A percentile compares a stretch with the other conserved stretches of the same genome.
Evolutionary conservation across 371 early-diverging fungal species (phyloP).

Genomic region (Apophysomyces variabilis): DNA sequence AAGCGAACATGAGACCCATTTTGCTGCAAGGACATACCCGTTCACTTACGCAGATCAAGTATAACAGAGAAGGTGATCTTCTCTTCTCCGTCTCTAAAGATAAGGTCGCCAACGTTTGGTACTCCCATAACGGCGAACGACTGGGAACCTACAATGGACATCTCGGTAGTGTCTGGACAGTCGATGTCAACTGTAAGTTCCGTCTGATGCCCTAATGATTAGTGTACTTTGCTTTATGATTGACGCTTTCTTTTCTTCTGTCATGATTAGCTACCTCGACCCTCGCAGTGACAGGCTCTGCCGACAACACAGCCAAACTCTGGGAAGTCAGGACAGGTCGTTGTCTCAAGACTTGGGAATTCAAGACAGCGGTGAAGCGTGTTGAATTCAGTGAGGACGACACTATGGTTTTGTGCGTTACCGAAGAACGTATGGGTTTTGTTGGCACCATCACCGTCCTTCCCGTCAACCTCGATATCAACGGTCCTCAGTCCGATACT

Average conservation of each 20-base stretch:
- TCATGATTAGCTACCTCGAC: conserved; percentile 59
- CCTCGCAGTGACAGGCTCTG: conserved; percentile 90
- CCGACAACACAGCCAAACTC: conserved; percentile 92
- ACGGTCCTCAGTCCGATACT: conserved; percentile 68
- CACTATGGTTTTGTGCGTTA: conserved; percentile 86
- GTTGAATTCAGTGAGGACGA: conserved; percentile 93
- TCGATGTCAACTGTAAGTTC: conserved; percentile 86
- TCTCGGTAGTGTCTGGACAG: conserved; percentile 94
- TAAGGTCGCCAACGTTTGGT: conserved; percentile 93
- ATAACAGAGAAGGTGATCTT: conserved; percentile 99
- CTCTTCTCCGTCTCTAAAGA: conserved; percentile 98
- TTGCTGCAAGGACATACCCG: conserved; percentile 96
- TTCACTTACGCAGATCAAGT: conserved; percentile 98
- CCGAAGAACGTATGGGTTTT: conserved; percentile 97
- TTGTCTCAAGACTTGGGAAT: conserved; percentile 86
- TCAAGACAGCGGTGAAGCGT: conserved; percentile 91
- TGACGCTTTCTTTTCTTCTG: neutral
- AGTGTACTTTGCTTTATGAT: no score
- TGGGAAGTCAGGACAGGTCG: conserved; percentile 97
- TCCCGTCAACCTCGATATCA: conserved; percentile 69
- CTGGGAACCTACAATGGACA: conserved; percentile 97
- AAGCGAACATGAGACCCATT: conserved; percentile 80
- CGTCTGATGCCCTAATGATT: no score
- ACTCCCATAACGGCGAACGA: conserved; percentile 97
- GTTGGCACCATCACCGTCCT: conserved; percentile 84